phyloP scores from a whole-genome alignment of 225 moss, liverwort and hornwort genomes.

The Antitrichia curtipendula region DNA sequence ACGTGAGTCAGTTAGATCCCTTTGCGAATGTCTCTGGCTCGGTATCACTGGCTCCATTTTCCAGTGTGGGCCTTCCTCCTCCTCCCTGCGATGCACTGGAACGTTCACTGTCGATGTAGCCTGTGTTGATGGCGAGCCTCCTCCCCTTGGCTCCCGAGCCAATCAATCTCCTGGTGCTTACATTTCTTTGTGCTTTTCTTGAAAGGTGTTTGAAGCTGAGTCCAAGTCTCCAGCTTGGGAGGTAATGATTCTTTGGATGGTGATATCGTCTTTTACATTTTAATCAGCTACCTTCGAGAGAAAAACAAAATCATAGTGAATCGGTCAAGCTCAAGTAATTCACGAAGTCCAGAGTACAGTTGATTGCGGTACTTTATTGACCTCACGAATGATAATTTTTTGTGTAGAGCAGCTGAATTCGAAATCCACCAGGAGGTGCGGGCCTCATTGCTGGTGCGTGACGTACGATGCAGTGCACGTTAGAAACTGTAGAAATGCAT shows the following conservation, averaged over 20 bases:
- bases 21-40: not conserved
- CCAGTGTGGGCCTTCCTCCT: not conserved
- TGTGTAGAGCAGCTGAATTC: not conserved
- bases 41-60: not conserved
- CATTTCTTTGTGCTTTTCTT: not conserved
- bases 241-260: not conserved
- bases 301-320: not conserved
- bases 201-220: not conserved
- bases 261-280: not conserved
- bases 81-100: not conserved
- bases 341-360: not conserved
- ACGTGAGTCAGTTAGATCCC: not conserved
- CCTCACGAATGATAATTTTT: not conserved
- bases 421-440: not conserved
- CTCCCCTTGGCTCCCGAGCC: not conserved
- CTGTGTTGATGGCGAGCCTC: not conserved
- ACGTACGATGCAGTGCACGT: too few relatives aligned
- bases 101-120: not conserved
- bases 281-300: not conserved
- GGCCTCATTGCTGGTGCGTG: not conserved
- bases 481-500: not conserved
- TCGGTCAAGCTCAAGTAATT: not conserved
- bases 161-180: not conserved
- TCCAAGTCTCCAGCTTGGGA: not conserved
- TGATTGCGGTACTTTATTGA: too few relatives aligned